Percentiles rank a stretch among this genome's conserved stretches.
phyloP scores from a whole-genome alignment of 441 rosid species.

The Euphorbia corollata region DNA sequence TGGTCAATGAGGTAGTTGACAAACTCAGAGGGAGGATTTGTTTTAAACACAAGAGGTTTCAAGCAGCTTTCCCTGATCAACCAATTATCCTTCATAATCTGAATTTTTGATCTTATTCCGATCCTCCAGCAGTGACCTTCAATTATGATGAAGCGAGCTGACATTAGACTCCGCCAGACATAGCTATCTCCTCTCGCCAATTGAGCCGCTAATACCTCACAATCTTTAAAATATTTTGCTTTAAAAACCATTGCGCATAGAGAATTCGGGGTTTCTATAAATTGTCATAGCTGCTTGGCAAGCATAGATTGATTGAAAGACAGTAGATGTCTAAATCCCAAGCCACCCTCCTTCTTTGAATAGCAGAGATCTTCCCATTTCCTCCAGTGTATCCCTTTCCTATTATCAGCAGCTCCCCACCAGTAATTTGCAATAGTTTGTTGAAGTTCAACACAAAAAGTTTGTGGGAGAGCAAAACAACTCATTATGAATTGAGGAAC shows the following conservation, averaged over 20 bases:
- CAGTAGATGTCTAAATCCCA: background rate
- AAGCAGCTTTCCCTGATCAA: background rate
- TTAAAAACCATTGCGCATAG: background rate
- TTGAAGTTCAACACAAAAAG: background rate
- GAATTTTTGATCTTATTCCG: background rate
- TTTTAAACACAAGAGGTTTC: background rate
- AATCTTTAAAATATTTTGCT: background rate
- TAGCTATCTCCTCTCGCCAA: background rate
- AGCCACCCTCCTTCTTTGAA: background rate
- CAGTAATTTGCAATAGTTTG: background rate
- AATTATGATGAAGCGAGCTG: background rate
- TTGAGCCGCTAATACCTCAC: background rate
- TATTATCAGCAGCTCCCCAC: background rate
- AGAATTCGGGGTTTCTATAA: background rate
- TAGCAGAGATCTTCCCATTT: background rate
- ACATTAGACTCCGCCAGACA: background rate
- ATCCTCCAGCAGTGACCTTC: background rate
- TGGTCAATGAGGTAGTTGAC: background rate
- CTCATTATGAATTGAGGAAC: background rate
- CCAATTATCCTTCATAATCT: background rate
- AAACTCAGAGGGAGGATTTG: background rate
- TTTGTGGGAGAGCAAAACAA: background rate
- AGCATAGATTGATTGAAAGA: background rate
- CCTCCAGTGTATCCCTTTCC: background rate
- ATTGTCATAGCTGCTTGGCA: background rate